Evolutionary conservation across 2,329 filamentous ascomycete genomes (phyloP).

Genomic region (Exophiala sp.): DNA sequence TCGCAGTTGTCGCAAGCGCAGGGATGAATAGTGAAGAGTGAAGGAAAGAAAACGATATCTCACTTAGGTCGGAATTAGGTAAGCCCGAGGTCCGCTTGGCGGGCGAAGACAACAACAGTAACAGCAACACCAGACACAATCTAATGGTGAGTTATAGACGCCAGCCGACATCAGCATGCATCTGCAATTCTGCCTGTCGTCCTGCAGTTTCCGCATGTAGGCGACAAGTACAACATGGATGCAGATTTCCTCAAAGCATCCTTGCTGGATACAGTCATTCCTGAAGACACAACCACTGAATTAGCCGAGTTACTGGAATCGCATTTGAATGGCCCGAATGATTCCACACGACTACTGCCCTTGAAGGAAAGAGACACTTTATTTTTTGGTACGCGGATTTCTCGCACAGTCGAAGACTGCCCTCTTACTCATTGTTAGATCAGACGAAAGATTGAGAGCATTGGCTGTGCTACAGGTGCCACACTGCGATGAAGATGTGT

Average conservation of each 20-base stretch:
- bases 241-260: constrained; percentile 42
- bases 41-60: too few species aligned
- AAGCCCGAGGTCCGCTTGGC: too few species aligned
- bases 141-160: too few species aligned
- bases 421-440: constrained; percentile 49
- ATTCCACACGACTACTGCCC: constrained; percentile 44
- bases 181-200: too few species aligned
- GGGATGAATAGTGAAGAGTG: too few species aligned
- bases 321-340: constrained; percentile 37
- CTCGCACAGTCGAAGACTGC: background rate
- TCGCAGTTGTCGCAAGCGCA: too few species aligned
- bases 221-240: constrained; percentile 26
- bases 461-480: constrained; percentile 52
- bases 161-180: too few species aligned
- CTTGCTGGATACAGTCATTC: constrained; percentile 43
- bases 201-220: too few species aligned
- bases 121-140: too few species aligned
- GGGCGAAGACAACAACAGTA: too few species aligned
- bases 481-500: constrained; percentile 45
- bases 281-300: constrained; percentile 34
- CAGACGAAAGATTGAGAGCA: constrained; percentile 54
- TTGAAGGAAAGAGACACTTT: constrained; percentile 51
- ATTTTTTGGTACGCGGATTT: constrained; percentile 33
- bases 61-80: too few species aligned
- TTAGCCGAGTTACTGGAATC: constrained; percentile 15